Evolutionary conservation across 805 yeast genomes (phyloP), one percentile per base, ranked within the genome.

Genomic region (Osmozyma mogii): DNA sequence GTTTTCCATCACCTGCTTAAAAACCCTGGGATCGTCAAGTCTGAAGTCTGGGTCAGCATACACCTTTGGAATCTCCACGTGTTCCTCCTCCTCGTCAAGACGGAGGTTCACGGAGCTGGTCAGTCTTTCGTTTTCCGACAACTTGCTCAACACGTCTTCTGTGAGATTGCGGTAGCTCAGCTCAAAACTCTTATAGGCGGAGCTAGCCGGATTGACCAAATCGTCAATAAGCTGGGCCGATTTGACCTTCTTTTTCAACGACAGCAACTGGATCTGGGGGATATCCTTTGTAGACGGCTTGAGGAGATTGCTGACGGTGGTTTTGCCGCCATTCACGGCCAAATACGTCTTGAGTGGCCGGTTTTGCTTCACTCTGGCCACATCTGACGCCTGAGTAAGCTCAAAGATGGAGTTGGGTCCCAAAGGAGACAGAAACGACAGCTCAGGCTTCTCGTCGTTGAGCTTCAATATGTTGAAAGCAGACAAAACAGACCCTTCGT

Each of bases 21-120:
- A 89, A 1, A 78, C 68, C 33, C 95, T 67, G 5, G 96, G 96
- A 49, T 92, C 85, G 44, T 92, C 96, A 22, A 92, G 63, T 39
- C 84, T 67, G 55, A 92, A 92, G 23, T 75, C 70, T 6, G 70
- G 61, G 15, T 70, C 71, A 38, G 80, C 76, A 44, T 72, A 92
- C 1, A 84, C 72, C 2, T 60, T 53, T 0, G 98, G 97, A 5
- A 92, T 71, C 3, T 27, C 1, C 32, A 32, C 31, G 10, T 34
- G 38, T 1, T 34, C 30, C 6, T 26, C 37, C 8, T 31, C 23
- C 3, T 24, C 29, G 3, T 29, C 40, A 4, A 14, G 20, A 3
- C 23, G 21, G 18, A 30, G 29, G 18, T 38, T 32, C 2, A 12
- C 27, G 34, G 9, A 35, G 32, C 6, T 24, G n/a, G 14, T 22